A percentile compares a stretch with the other conserved stretches of the same genome.
Evolutionary conservation across 1,284 basidiomycete genomes (phyloP).

Genomic region (Exobasidium cylindrosporum): DNA sequence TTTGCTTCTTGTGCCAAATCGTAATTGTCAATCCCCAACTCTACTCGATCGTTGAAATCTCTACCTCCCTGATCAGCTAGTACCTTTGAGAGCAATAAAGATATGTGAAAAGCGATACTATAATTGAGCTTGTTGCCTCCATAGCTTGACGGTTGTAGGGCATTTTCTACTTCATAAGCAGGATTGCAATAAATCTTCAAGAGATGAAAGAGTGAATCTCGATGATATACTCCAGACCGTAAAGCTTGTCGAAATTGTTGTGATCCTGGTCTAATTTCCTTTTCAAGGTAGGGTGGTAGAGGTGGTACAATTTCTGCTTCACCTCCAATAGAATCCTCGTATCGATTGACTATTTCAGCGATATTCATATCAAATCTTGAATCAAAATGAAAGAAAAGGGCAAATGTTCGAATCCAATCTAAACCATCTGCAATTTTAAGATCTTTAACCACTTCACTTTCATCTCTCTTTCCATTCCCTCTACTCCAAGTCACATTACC

Average conservation of each 20-base stretch:
- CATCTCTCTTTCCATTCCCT: conserved; percentile 59
- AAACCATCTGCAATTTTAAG: conserved; percentile 73
- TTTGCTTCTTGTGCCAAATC: conserved; percentile 2
- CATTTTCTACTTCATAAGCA: conserved; percentile 59
- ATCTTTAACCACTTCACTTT: conserved; percentile 64
- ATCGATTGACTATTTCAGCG: conserved; percentile 68
- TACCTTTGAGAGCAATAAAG: conserved; percentile 78
- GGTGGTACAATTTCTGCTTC: conserved; percentile 42
- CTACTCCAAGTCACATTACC: conserved; percentile 70
- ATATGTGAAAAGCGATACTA: conserved; percentile 82
- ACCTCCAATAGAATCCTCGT: conserved; percentile 59
- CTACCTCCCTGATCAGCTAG: conserved; percentile 66
- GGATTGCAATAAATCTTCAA: conserved; percentile 70
- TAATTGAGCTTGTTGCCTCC: background rate
- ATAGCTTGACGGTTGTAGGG: conserved; percentile 59
- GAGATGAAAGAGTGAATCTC: conserved; percentile 78
- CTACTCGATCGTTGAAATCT: conserved; percentile 75
- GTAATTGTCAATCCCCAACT: conserved; percentile 55
- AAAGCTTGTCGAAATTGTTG: conserved; percentile 12
- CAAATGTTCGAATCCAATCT: conserved; percentile 94
- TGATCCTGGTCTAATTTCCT: conserved; percentile 20
- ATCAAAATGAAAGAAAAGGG: conserved; percentile 85
- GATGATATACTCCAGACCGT: conserved; percentile 21
- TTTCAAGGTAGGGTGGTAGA: conserved; percentile 45
- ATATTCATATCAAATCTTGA: conserved; percentile 71